Percentiles rank a stretch among this genome's conserved stretches.
These are phyloP conservation scores for Camelina hispida DNA, from an alignment of 345 rosid genomes.

Conservation along the genomic window DNA sequence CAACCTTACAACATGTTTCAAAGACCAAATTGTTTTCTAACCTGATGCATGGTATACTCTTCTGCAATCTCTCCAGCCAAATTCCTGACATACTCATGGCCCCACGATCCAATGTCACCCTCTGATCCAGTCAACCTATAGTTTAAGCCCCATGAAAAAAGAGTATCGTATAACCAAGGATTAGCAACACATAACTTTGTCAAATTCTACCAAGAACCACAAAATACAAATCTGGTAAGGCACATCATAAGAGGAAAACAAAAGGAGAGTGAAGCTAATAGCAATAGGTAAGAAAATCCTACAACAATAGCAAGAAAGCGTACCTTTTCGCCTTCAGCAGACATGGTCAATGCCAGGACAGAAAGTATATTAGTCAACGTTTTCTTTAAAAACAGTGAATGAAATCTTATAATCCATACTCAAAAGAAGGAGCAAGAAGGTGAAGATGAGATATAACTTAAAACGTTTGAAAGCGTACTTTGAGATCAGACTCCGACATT, in stretches of 20 bases:
- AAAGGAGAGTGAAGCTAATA: background rate
- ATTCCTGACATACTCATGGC: conserved; percentile 97
- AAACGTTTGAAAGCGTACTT: conserved; percentile 53
- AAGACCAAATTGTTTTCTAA: conserved; percentile 41
- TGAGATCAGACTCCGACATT: conserved; percentile 73
- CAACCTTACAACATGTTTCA: background rate
- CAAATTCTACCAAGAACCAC: conserved; percentile 22
- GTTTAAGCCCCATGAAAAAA: conserved; percentile 75
- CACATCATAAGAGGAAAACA: background rate
- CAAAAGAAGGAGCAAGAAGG: conserved; percentile 7
- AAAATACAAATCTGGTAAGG: conserved; percentile 12
- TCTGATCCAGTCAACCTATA: conserved; percentile 85
- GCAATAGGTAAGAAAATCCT: background rate
- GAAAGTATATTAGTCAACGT: conserved; percentile 85
- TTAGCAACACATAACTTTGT: background rate
- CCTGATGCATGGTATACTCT: conserved; percentile 81
- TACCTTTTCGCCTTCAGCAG: conserved; percentile 97
- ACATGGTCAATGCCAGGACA: too few species aligned
- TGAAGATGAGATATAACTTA: background rate
- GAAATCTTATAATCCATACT: conserved; percentile 16
- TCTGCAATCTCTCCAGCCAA: conserved; percentile 88
- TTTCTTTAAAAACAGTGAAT: conserved; percentile 61
- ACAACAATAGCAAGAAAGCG: conserved; percentile 30
- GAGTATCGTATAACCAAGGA: conserved; percentile 24
- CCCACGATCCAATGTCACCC: conserved; percentile 98